These are phyloP conservation scores for Colletotrichum caudatum DNA, from an alignment of 2,329 filamentous ascomycete genomes.

Conservation along the genomic window DNA sequence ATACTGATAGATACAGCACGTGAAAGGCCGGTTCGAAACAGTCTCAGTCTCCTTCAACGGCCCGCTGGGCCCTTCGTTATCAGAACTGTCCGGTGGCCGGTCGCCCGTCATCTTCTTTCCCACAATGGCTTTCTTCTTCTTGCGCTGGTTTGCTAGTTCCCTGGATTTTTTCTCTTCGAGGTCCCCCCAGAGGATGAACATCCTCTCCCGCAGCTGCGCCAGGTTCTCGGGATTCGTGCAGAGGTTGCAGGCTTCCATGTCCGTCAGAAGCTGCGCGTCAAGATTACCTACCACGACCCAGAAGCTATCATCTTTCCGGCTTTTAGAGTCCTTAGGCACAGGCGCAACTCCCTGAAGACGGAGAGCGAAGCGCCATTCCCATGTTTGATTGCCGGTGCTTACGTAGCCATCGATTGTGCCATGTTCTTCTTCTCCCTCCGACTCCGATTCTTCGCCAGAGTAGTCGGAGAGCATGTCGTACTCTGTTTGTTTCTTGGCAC, in stretches of 20 bases:
- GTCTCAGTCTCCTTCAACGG: conserved; percentile 19
- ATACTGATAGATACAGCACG: conserved; percentile 79
- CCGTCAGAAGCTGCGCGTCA: conserved; percentile 62
- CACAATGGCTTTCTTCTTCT: conserved; percentile 40
- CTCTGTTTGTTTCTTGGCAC: conserved; percentile 56
- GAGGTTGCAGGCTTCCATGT: conserved; percentile 66
- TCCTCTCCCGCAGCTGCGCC: conserved; percentile 70
- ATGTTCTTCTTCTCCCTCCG: conserved; percentile 46
- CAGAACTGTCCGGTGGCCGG: conserved; percentile 56
- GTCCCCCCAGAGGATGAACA: conserved; percentile 88
- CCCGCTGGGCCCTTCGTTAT: conserved; percentile 45
- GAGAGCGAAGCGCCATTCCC: conserved; percentile 89
- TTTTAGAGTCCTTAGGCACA: conserved; percentile 47
- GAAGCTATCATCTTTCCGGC: conserved; percentile 57
- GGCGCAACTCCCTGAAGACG: conserved; percentile 77
- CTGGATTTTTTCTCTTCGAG: conserved; percentile 76
- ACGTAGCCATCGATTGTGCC: conserved; percentile 45
- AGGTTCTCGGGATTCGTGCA: conserved; percentile 63
- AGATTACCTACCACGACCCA: conserved; percentile 77
- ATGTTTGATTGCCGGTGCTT: conserved; percentile 54
- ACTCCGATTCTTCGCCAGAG: conserved; percentile 48
- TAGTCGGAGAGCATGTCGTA: conserved; percentile 63
- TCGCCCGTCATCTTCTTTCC: conserved; percentile 39
- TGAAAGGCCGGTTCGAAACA: conserved; percentile 70
- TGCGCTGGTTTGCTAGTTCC: conserved; percentile 49